These are phyloP conservation scores for Penicillium verhagenii DNA, from an alignment of 495 filamentous ascomycete genomes.

Conservation along the genomic window DNA sequence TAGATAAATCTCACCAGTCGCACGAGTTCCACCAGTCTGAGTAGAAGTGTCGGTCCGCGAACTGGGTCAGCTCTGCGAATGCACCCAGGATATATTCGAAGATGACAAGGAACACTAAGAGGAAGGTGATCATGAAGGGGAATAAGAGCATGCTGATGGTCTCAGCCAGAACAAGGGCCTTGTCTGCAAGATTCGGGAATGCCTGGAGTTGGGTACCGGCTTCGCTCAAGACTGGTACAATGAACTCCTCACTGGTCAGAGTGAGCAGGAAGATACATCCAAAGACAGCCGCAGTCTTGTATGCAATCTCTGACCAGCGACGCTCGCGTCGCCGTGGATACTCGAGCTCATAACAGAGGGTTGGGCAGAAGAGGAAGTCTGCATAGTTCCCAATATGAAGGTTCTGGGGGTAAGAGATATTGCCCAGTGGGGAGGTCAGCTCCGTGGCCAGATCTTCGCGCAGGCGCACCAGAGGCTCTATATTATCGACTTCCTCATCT, in stretches of 20 bases:
- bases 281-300: constrained; percentile 87
- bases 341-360: constrained; percentile 95
- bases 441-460: constrained; percentile 88
- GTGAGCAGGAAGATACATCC: constrained; percentile 96
- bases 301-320: constrained; percentile 78
- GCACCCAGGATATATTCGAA: constrained; percentile 96
- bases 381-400: constrained; percentile 76
- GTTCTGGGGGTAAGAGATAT: constrained; percentile 87
- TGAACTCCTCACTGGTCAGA: constrained; percentile 90
- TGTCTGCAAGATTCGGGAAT: constrained; percentile 59
- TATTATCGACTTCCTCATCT: constrained; percentile 35
- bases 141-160: constrained; percentile 93
- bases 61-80: constrained; percentile 90
- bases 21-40: constrained; percentile 88
- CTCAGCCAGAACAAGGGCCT: constrained; percentile 77
- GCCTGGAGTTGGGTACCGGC: constrained; percentile 65
- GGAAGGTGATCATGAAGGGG: constrained; percentile 94
- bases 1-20: constrained; percentile 43
- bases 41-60: constrained; percentile 94
- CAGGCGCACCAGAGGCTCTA: constrained; percentile 58
- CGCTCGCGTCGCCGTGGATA: constrained; percentile 78
- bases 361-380: constrained; percentile 91
- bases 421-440: constrained; percentile 83
- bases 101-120: constrained; percentile 93
- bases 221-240: constrained; percentile 82